A percentile compares a stretch with the other conserved stretches of the same genome.
Conservation (phyloP, 179 eudicot species). For the Silene vulgaris region DNA sequence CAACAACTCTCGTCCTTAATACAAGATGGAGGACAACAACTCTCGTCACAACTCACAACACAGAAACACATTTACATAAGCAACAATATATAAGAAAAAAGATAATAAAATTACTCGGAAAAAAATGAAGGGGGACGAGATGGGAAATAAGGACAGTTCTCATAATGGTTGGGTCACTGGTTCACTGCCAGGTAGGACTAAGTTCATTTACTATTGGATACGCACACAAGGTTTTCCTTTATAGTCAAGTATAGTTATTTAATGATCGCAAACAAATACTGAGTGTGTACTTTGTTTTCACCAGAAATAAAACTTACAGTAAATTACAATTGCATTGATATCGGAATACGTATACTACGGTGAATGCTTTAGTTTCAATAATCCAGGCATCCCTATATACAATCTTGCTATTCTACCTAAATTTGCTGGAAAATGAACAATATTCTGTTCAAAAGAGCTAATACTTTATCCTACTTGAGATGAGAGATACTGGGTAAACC, state of each 20-base stretch:
- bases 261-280: constrained; percentile 25
- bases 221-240: constrained; percentile 16
- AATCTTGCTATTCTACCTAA: not conserved
- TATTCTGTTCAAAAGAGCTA: not conserved
- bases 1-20: not conserved
- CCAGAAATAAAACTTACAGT: constrained; percentile 17
- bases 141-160: constrained; percentile 10
- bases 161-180: constrained; percentile 16
- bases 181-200: constrained; percentile 18
- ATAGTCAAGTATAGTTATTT: constrained; percentile 25
- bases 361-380: not conserved
- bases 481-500: not conserved
- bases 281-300: constrained; percentile 14
- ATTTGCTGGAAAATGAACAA: not conserved
- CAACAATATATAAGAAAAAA: not conserved
- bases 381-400: not conserved
- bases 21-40: not conserved
- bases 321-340: constrained; percentile 22
- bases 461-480: not conserved
- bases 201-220: constrained; percentile 17
- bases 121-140: constrained; percentile 10
- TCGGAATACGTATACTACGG: constrained; percentile 10
- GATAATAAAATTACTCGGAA: not conserved
- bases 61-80: not conserved
- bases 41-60: constrained; percentile 2